Evolutionary conservation across 2,329 filamentous ascomycete genomes (phyloP).

Genomic region (Alternaria rosae): DNA sequence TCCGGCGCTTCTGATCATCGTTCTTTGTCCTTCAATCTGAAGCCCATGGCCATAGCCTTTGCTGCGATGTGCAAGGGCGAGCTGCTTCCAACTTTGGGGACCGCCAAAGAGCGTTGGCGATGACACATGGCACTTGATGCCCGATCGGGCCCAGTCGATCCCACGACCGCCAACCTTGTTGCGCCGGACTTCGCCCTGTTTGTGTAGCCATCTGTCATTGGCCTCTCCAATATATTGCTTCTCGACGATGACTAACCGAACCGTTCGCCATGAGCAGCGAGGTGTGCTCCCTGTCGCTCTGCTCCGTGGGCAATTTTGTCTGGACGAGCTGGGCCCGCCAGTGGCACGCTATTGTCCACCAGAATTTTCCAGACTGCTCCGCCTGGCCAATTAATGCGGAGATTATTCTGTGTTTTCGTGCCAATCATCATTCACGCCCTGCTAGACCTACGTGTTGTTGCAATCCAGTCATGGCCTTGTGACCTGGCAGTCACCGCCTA

Average conservation of each 20-base stretch:
- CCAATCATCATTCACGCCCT: conserved; percentile 40
- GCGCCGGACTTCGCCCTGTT: conserved; percentile 25
- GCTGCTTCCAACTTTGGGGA: conserved; percentile 35
- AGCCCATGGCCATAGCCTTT: conserved; percentile 8
- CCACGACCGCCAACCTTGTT: conserved; percentile 20
- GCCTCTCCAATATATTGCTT: conserved; percentile 35
- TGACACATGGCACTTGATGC: conserved; percentile 39
- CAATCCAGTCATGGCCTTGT: conserved; percentile 30
- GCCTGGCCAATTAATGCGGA: conserved; percentile 42
- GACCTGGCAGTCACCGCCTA: conserved; percentile 32
- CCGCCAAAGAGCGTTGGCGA: conserved; percentile 38
- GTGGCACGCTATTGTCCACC: conserved; percentile 36
- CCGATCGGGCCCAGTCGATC: conserved; percentile 27
- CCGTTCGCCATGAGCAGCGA: conserved; percentile 14
- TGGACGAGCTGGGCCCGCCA: conserved; percentile 25
- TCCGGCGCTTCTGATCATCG: conserved; percentile 24
- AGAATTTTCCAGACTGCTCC: conserved; percentile 43
- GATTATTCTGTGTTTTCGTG: conserved; percentile 36
- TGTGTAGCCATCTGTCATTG: conserved; percentile 29
- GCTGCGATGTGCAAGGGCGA: conserved; percentile 28
- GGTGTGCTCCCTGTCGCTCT: conserved; percentile 1
- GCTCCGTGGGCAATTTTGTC: conserved; percentile 21
- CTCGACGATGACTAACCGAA: conserved; percentile 39
- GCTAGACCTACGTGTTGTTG: conserved; percentile 19
- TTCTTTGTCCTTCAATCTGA: conserved; percentile 25